These are phyloP conservation scores for Tetrapisispora pingtungensis DNA, from an alignment of 805 yeast species.

Conservation along the genomic window DNA sequence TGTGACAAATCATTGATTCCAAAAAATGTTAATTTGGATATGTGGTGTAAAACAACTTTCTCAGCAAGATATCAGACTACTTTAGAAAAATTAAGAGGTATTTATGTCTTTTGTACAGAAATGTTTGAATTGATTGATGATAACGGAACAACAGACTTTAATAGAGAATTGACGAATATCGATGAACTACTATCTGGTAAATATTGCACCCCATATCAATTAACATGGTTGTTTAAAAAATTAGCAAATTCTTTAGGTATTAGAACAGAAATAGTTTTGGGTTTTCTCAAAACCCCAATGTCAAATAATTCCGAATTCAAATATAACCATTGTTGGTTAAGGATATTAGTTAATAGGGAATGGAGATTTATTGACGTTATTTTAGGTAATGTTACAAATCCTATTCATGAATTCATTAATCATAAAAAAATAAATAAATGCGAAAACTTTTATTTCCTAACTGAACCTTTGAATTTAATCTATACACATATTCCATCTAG, in stretches of 20 bases:
- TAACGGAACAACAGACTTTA: slow-evolving; percentile 29
- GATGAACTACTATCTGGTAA: slow-evolving; percentile 34
- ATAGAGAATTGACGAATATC: slow-evolving; percentile 32
- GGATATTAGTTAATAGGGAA: slow-evolving; percentile 63
- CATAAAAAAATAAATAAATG: slow-evolving; percentile 24
- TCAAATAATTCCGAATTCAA: slow-evolving; percentile 36
- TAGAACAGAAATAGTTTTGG: slow-evolving; percentile 66
- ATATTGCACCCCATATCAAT: slow-evolving; percentile 58
- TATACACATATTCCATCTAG: slow-evolving; percentile 81
- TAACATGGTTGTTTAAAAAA: slow-evolving; percentile 66
- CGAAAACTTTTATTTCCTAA: slow-evolving; percentile 58
- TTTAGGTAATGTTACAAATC: slow-evolving; percentile 50
- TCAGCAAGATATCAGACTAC: slow-evolving; percentile 43
- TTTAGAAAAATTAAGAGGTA: slow-evolving; percentile 54
- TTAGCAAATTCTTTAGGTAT: slow-evolving; percentile 63
- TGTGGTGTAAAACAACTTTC: slow-evolving; percentile 44
- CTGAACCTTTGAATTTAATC: slow-evolving; percentile 64
- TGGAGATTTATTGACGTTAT: slow-evolving; percentile 74
- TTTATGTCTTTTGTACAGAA: slow-evolving; percentile 52
- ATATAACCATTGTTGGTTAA: slow-evolving; percentile 85
- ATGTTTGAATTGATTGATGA: slow-evolving; percentile 41
- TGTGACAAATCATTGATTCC: slow-evolving; percentile 27
- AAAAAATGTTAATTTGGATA: slow-evolving; percentile 38
- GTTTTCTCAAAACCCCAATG: slow-evolving; percentile 75
- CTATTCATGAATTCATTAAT: slow-evolving; percentile 35